Evolutionary conservation across 148 eudicot species (phyloP).

Genomic region (Amaranthus cruentus): DNA sequence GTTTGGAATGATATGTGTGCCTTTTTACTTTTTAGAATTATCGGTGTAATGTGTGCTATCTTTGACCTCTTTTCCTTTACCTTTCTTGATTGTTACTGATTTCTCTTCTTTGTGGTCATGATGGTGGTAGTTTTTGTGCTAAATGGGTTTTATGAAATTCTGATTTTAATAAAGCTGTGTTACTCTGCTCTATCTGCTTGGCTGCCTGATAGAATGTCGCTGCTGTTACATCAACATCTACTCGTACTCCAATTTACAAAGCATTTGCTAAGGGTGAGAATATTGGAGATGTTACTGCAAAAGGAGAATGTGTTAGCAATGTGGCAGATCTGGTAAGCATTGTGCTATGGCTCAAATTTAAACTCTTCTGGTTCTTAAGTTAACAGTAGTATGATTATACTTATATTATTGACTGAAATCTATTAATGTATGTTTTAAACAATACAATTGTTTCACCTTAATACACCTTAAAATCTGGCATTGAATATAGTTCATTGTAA

Average conservation of each 20-base stretch:
- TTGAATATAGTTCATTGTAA: background rate
- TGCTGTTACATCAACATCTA: slow-evolving; percentile 95
- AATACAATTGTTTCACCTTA: background rate
- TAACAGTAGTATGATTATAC: background rate
- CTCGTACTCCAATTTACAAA: slow-evolving; percentile 92
- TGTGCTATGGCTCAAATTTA: slow-evolving; percentile 10
- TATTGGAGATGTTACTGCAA: slow-evolving; percentile 98
- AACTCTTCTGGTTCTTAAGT: background rate
- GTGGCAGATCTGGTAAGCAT: slow-evolving; percentile 88
- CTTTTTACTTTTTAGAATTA: background rate
- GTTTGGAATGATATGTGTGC: background rate
- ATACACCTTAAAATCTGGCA: background rate
- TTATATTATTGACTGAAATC: background rate
- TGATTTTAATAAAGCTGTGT: background rate
- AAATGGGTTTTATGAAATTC: background rate
- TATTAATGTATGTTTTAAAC: background rate
- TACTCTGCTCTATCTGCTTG: slow-evolving; percentile 17
- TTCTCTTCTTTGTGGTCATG: background rate
- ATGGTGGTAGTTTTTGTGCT: background rate
- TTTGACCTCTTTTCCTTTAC: background rate
- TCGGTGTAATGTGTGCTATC: background rate
- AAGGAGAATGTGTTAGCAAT: slow-evolving; percentile 98
- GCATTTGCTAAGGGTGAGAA: slow-evolving; percentile 97
- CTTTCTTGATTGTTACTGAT: background rate
- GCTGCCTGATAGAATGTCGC: slow-evolving; percentile 59